Evolutionary conservation across 257 asterid species (phyloP).

Genomic region (Nemophila menziesii): DNA sequence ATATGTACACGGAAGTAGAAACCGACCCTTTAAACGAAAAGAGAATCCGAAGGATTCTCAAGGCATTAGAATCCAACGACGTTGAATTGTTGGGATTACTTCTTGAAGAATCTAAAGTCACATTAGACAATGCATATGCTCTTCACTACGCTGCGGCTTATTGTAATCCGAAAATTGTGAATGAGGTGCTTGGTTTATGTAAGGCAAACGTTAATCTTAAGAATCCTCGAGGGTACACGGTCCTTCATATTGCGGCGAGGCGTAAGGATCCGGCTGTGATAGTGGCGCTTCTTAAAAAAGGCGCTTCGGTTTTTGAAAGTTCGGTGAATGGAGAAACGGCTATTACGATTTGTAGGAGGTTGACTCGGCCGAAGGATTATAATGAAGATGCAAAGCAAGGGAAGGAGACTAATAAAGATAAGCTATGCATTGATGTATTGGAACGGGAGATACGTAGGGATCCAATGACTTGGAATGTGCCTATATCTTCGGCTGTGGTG

Average conservation of each 20-base stretch:
- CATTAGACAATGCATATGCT: slow-evolving; percentile 53
- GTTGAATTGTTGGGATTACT: slow-evolving; percentile 51
- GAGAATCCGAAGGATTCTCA: slow-evolving; percentile 46
- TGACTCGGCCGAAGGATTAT: slow-evolving; percentile 72
- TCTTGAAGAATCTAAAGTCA: slow-evolving; percentile 53
- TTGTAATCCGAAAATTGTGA: slow-evolving; percentile 56
- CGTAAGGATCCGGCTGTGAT: slow-evolving; percentile 62
- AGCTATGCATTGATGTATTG: slow-evolving; percentile 64
- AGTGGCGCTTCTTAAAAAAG: slow-evolving; percentile 37
- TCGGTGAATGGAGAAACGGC: slow-evolving; percentile 63
- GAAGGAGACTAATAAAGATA: slow-evolving; percentile 52
- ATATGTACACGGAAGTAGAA: slow-evolving; percentile 24
- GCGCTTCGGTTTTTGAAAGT: slow-evolving; percentile 47
- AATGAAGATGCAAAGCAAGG: slow-evolving; percentile 43
- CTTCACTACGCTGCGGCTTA: slow-evolving; percentile 87
- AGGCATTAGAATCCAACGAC: slow-evolving; percentile 71
- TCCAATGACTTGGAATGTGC: slow-evolving; percentile 45
- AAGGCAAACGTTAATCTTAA: slow-evolving; percentile 48
- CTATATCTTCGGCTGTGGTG: slow-evolving; percentile 37
- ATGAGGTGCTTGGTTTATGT: slow-evolving; percentile 45
- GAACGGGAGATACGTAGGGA: slow-evolving; percentile 56
- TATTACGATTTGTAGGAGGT: slow-evolving; percentile 49
- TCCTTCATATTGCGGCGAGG: slow-evolving; percentile 83
- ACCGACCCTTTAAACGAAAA: slow-evolving; percentile 38
- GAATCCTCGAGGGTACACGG: slow-evolving; percentile 57